Evolutionary conservation across 768 basidiomycete genomes (phyloP).

Genomic region (Russula earlei): DNA sequence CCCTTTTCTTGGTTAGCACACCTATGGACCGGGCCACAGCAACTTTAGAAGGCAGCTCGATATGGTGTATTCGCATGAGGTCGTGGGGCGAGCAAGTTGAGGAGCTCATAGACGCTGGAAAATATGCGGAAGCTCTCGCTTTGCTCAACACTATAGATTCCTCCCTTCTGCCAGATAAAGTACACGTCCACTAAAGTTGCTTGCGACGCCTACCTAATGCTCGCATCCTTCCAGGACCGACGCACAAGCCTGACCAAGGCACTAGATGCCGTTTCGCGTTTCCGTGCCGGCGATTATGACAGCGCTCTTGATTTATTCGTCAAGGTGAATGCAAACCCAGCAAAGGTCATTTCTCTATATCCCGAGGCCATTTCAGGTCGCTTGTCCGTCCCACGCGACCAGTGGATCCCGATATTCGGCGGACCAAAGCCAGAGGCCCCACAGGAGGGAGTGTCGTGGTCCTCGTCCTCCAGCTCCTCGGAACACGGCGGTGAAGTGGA

Average conservation of each 20-base stretch:
- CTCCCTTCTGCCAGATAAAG: slow-evolving; percentile 53
- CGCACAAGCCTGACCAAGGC: slow-evolving; percentile 52
- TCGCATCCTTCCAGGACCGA: slow-evolving; percentile 34
- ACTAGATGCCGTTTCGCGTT: slow-evolving; percentile 72
- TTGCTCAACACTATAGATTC: slow-evolving; percentile 64
- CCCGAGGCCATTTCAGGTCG: slow-evolving; percentile 74
- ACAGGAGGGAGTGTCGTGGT: slow-evolving; percentile 22
- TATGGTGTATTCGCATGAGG: slow-evolving; percentile 70
- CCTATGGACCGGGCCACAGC: slow-evolving; percentile 63
- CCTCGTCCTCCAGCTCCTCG: background rate
- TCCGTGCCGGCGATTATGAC: slow-evolving; percentile 59
- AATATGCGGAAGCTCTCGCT: slow-evolving; percentile 72
- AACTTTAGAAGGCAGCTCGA: slow-evolving; percentile 58
- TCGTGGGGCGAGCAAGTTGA: slow-evolving; percentile 78
- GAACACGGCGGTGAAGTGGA: slow-evolving; percentile 7
- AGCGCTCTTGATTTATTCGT: slow-evolving; percentile 81
- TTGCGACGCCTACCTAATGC: background rate
- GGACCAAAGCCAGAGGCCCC: slow-evolving; percentile 39
- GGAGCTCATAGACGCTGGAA: slow-evolving; percentile 59
- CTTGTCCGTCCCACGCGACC: slow-evolving; percentile 53
- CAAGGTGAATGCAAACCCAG: slow-evolving; percentile 83
- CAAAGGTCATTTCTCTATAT: slow-evolving; percentile 87
- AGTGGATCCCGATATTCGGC: slow-evolving; percentile 79
- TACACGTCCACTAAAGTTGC: slow-evolving; percentile 19
- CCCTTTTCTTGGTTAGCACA: slow-evolving; percentile 56